phyloP scores from a whole-genome alignment of 2,329 filamentous ascomycete species.

The Xylaria polymorpha region DNA sequence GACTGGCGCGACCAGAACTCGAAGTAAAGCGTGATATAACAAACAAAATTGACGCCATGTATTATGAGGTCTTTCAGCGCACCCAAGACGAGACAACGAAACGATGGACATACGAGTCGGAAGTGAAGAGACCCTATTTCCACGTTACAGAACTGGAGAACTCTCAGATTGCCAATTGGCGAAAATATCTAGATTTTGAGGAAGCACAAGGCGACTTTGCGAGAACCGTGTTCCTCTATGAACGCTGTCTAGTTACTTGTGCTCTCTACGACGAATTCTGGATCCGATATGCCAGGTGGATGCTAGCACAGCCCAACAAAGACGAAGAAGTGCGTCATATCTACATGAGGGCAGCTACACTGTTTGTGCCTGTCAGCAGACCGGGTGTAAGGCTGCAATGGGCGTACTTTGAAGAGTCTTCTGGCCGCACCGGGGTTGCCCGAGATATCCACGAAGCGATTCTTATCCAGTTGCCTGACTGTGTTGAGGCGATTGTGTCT shows the following conservation, averaged over 20 bases:
- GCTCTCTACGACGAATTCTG: constrained; percentile 98
- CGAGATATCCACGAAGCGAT: constrained; percentile 87
- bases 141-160: constrained; percentile 94
- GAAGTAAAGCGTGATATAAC: constrained; percentile 88
- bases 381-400: constrained; percentile 89
- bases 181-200: constrained; percentile 96
- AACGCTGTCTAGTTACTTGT: constrained; percentile 91
- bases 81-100: constrained; percentile 91
- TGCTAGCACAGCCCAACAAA: constrained; percentile 82
- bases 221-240: constrained; percentile 86
- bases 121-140: constrained; percentile 96
- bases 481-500: constrained; percentile 88
- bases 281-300: constrained; percentile 97
- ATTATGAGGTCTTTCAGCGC: constrained; percentile 81
- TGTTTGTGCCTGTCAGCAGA: constrained; percentile 88
- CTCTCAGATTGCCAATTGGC: constrained; percentile 87
- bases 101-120: constrained; percentile 93
- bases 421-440: constrained; percentile 79
- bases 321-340: constrained; percentile 92
- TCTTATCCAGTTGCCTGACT: constrained; percentile 78
- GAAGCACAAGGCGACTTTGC: constrained; percentile 82
- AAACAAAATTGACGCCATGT: constrained; percentile 80
- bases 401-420: constrained; percentile 93
- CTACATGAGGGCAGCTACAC: constrained; percentile 84
- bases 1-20: constrained; percentile 71